Conservation (phyloP, 2,329 filamentous ascomycete genomes). For the Hymenoscyphus albidus region DNA sequence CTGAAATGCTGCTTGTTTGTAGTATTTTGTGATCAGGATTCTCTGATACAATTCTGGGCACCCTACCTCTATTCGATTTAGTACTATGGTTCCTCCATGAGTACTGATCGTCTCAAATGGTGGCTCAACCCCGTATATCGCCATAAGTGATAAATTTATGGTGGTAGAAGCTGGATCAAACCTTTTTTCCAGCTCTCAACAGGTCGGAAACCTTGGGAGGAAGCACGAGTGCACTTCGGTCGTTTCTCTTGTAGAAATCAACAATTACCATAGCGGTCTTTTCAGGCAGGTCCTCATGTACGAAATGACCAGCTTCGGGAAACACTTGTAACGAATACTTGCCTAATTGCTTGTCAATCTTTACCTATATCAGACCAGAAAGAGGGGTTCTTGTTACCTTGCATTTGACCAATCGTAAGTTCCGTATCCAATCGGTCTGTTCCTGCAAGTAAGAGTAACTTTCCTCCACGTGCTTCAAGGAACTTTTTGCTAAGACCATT, state of each 20-base stretch:
- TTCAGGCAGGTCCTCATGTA: slow-evolving; percentile 91
- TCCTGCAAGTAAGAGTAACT: slow-evolving; percentile 78
- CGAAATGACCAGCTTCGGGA: slow-evolving; percentile 91
- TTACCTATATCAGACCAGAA: not conserved
- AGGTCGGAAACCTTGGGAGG: slow-evolving; percentile 88
- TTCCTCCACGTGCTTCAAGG: slow-evolving; percentile 73
- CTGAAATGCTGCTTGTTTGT: not conserved
- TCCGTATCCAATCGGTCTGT: slow-evolving; percentile 89
- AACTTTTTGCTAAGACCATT: slow-evolving; percentile 85
- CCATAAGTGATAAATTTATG: not conserved
- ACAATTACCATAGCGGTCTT: slow-evolving; percentile 81
- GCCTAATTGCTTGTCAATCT: slow-evolving; percentile 45
- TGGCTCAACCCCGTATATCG: not conserved
- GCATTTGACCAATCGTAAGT: slow-evolving; percentile 94
- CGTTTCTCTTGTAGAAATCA: slow-evolving; percentile 90
- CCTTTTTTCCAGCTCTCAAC: slow-evolving; percentile 57
- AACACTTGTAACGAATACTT: slow-evolving; percentile 96
- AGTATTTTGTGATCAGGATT: not conserved
- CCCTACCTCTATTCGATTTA: not conserved
- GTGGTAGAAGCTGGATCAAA: slow-evolving; percentile 41
- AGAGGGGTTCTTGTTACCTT: slow-evolving; percentile 53
- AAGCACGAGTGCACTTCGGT: slow-evolving; percentile 76
- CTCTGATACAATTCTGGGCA: not conserved
- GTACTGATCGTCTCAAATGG: not conserved
- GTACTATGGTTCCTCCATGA: not conserved